Evolutionary conservation across 768 basidiomycete genomes (phyloP).

Genomic region (Suillus ampliporus): DNA sequence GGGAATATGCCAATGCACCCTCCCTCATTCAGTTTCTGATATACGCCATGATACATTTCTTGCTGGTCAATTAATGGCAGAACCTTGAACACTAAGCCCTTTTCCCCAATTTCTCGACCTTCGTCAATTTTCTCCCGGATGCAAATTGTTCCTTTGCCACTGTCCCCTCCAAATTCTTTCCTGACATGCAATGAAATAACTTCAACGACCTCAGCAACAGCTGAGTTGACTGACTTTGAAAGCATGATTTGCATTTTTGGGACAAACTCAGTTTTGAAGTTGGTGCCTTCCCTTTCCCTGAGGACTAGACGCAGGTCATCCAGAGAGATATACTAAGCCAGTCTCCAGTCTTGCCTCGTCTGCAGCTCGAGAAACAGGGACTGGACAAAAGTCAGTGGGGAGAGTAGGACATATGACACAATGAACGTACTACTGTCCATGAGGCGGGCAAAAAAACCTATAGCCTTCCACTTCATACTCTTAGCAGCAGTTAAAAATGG

Average conservation of each 20-base stretch:
- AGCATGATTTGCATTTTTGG: conserved; percentile 89
- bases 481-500: conserved; percentile 90
- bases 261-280: conserved; percentile 72
- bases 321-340: conserved; percentile 71
- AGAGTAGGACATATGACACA: neutral
- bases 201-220: conserved; percentile 83
- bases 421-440: conserved; percentile 83
- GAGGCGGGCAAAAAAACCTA: conserved; percentile 81
- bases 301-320: conserved; percentile 82
- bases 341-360: conserved; percentile 80
- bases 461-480: conserved; percentile 78
- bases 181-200: conserved; percentile 86
- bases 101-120: conserved; percentile 53
- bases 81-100: conserved; percentile 79
- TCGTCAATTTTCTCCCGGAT: conserved; percentile 73
- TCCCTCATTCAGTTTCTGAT: conserved; percentile 81
- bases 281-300: conserved; percentile 84
- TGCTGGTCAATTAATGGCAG: conserved; percentile 93
- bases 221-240: conserved; percentile 77
- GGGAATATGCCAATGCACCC: conserved; percentile 98
- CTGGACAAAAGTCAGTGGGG: conserved; percentile 46
- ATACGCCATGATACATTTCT: conserved; percentile 94
- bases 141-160: conserved; percentile 70
- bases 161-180: conserved; percentile 85
- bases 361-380: conserved; percentile 91